Base-by-base conservation (phyloP, 176 grass and related monocot genomes). In the Lolium perenne region DNA sequence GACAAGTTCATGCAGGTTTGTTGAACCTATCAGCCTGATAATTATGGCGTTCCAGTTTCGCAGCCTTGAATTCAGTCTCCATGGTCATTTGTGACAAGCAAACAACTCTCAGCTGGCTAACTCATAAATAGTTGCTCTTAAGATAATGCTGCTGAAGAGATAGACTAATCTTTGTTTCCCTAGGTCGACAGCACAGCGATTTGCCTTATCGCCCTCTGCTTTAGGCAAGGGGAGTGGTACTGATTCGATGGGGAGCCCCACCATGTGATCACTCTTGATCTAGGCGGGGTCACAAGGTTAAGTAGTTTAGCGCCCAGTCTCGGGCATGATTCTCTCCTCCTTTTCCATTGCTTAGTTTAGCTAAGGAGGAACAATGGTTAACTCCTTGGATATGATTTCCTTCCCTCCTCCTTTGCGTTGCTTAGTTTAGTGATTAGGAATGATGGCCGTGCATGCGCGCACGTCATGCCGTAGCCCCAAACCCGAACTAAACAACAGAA, bases 201-300 rank as follows among this genome's bases (percentile, higher is more conserved):
- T 26, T 26, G 66, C 80, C 26, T 50, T 72, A 72, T 50, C 51
- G 29, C 2, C 63, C 81, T 79, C 61, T 1, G 63, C 88, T 90
- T 86, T 90, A 74, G 41, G 84, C 78, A 74, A 51, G 53, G 73
- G 50, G 50, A 46, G 71, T 89, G 81, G 65, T 76, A 89, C 89
- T 95, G 80, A 87, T 93, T 89, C 87, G 68, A 32, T 74, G 59
- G 54, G 62, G 50, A 77, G 78, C 82, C 94, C 94, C 91, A 93
- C 94, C 94, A 95, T 93, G 94, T 95, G 94, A 89, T 85, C 49
- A 67, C 63, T 79, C 17, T 35, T 89, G n/a, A 82, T 89, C 67
- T 57, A 71, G 86, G 75, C 77, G 76, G 91, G 91, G 74, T 83
- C 80, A 74, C 80, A 50, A 41, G 83, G 80, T 77, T 89, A 87